Evolutionary conservation across 768 basidiomycete genomes (phyloP), one percentile per base, ranked within the genome.

Genomic region (Kwoniella dendrophila): DNA sequence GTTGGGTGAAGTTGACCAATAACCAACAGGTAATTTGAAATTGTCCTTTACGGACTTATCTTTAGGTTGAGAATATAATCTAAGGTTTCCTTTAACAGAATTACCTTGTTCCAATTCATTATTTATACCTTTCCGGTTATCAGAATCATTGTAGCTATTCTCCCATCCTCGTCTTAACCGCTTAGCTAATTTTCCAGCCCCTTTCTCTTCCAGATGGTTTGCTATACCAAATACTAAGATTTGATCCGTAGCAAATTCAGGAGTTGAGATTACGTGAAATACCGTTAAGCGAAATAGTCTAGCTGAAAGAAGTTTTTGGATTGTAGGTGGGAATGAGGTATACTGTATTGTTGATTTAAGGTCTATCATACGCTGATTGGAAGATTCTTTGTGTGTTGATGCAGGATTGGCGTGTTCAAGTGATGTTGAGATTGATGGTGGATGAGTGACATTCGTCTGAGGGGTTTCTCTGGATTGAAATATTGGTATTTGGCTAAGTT

Each of bases 111-210:
- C 49, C 26, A 8, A 29, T 40, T 11, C 36, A 41, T 33, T 18
- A 36, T 20, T 14, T 24, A 12, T 24, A 27, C 29, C 22, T 43
- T 26, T 2, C 43, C 29, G 48, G 24, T 43, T 22, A 20, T 22
- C 53, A 33, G 43, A 8, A 38, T 48, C n/a, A 36, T 29, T 48
- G 18, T 27, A 41, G 43, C 26, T 64, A 57, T 18, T 30, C 18
- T 68, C 67, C 56, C 53, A 57, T 14, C 62, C 60, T 26, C 50
- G 36, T 34, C 63, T 44, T 12, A 75, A 52, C 16, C 62, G 48
- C 20, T 41, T 53, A 2, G 71, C 74, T 2, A 73, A 55, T 48
- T 71, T 71, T 1, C 67, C 69, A 8, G 74, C 67, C 2, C 69
- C 71, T 30, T 56, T 34, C 1, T 22, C 12, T 30, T 62, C 67